Percentiles rank a stretch among this genome's conserved stretches.
Evolutionary conservation across 2,329 filamentous ascomycete genomes (phyloP).

Genomic region (Pleurostoma richardsiae): DNA sequence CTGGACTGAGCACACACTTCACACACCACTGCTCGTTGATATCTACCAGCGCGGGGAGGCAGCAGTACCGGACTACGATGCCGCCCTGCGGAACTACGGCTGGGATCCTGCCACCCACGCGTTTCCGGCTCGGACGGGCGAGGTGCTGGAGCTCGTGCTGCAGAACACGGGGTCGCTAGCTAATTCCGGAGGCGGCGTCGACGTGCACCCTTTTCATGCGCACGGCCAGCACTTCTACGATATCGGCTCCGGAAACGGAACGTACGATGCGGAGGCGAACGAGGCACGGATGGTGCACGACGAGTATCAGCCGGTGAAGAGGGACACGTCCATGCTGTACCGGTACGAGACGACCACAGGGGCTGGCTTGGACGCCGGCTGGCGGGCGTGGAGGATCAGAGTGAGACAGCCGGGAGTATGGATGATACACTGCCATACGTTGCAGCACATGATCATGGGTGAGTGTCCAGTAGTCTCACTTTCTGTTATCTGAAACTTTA

Average conservation of each 20-base stretch:
- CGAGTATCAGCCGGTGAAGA: slow-evolving; percentile 26
- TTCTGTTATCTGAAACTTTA: slow-evolving; percentile 13
- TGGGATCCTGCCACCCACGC: slow-evolving; percentile 46
- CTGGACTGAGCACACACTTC: slow-evolving; percentile 32
- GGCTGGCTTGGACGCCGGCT: slow-evolving; percentile 40
- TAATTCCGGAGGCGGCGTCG: slow-evolving; percentile 30
- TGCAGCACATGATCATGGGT: slow-evolving; percentile 55
- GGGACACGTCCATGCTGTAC: slow-evolving; percentile 51
- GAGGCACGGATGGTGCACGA: slow-evolving; percentile 31
- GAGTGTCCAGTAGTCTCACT: slow-evolving; percentile 19
- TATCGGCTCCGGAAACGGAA: slow-evolving; percentile 46
- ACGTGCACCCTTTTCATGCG: slow-evolving; percentile 46
- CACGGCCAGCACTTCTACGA: slow-evolving; percentile 52
- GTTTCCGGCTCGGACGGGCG: slow-evolving; percentile 49
- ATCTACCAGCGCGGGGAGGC: slow-evolving; percentile 45
- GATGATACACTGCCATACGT: slow-evolving; percentile 58
- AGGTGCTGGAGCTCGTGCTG: slow-evolving; percentile 48
- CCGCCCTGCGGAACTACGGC: slow-evolving; percentile 41
- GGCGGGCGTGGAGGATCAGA: slow-evolving; percentile 55
- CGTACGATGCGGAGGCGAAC: slow-evolving; percentile 43
- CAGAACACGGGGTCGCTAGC: slow-evolving; percentile 27
- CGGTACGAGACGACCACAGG: slow-evolving; percentile 38
- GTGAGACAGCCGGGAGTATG: slow-evolving; percentile 49
- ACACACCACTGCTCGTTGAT: slow-evolving; percentile 42
- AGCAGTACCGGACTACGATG: slow-evolving; percentile 42